Evolutionary conservation across 148 eudicot species (phyloP).

Genomic region (Nyssa sinensis): DNA sequence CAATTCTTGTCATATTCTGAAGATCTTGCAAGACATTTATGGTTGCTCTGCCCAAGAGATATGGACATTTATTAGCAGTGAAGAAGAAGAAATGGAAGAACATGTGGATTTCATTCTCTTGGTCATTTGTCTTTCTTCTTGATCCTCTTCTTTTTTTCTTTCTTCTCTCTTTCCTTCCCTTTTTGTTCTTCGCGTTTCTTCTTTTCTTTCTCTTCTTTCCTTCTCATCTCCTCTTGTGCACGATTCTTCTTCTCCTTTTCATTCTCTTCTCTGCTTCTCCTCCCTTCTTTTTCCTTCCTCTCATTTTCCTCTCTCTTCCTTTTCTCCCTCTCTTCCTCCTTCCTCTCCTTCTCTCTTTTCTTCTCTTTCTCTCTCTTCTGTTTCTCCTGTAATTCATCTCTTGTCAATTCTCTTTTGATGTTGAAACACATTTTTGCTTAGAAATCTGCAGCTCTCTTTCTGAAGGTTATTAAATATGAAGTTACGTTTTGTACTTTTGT

Average conservation of each 20-base stretch:
- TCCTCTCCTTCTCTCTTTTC: conserved; percentile 1
- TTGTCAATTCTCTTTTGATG: conserved; percentile 12
- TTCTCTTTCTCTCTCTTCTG: conserved; percentile 17
- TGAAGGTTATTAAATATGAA: too few species aligned
- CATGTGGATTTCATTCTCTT: neutral
- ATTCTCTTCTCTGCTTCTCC: neutral
- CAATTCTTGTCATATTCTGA: too few species aligned
- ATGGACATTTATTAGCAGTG: too few species aligned
- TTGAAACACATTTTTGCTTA: conserved; percentile 13
- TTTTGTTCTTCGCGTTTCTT: neutral
- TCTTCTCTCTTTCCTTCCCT: conserved; percentile 6
- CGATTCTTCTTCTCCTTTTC: neutral
- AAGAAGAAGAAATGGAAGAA: too few species aligned
- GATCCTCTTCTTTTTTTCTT: neutral
- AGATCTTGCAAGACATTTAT: too few species aligned
- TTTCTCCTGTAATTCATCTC: conserved; percentile 12
- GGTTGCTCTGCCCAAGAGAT: neutral
- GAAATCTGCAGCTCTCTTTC: neutral
- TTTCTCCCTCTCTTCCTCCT: neutral
- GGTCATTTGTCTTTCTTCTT: neutral
- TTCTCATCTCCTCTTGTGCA: neutral
- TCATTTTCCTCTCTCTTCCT: neutral
- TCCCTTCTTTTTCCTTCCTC: neutral
- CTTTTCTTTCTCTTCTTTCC: neutral
- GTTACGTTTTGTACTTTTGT: too few species aligned